Percentiles rank a stretch among this genome's conserved stretches.
Evolutionary conservation across 192 early-diverging fungal species (phyloP).

Genomic region (Funneliformis mosseae): DNA sequence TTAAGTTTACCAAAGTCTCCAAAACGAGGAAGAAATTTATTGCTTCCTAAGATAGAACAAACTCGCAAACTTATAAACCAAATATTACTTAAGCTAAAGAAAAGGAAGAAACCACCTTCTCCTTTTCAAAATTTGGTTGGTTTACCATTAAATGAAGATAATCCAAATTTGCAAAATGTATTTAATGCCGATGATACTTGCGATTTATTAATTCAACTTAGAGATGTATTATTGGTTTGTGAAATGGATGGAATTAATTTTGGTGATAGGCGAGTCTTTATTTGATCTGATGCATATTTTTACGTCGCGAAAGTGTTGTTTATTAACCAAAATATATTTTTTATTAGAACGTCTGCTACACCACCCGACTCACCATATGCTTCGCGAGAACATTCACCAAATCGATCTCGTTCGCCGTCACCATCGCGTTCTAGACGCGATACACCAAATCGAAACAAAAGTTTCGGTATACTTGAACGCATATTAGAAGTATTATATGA

Average conservation of each 20-base stretch:
- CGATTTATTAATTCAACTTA: conserved; percentile 30
- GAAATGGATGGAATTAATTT: conserved; percentile 18
- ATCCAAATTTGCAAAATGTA: neutral
- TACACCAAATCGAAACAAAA: neutral
- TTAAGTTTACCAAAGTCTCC: neutral
- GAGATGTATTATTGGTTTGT: conserved; percentile 29
- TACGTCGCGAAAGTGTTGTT: neutral
- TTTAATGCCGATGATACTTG: conserved; percentile 29
- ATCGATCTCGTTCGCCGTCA: conserved; percentile 22
- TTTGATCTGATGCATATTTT: neutral
- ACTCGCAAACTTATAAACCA: conserved; percentile 26
- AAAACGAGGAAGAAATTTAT: neutral
- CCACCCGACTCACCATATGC: conserved; percentile 28
- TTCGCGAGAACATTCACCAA: conserved; percentile 31
- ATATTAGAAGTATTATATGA: conserved; percentile 53
- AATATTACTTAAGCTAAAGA: conserved; percentile 28
- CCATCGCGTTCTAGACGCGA: neutral
- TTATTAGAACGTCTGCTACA: conserved; percentile 2
- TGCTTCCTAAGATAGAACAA: conserved; percentile 21
- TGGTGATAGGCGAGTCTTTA: conserved; percentile 17
- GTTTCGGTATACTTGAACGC: conserved; percentile 35
- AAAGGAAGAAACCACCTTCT: conserved; percentile 32
- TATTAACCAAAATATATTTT: neutral
- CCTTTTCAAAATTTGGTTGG: conserved; percentile 2
- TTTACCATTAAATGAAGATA: neutral